Base-by-base conservation (phyloP, 2,329 filamentous ascomycete species). In the Neonectria punicea region DNA sequence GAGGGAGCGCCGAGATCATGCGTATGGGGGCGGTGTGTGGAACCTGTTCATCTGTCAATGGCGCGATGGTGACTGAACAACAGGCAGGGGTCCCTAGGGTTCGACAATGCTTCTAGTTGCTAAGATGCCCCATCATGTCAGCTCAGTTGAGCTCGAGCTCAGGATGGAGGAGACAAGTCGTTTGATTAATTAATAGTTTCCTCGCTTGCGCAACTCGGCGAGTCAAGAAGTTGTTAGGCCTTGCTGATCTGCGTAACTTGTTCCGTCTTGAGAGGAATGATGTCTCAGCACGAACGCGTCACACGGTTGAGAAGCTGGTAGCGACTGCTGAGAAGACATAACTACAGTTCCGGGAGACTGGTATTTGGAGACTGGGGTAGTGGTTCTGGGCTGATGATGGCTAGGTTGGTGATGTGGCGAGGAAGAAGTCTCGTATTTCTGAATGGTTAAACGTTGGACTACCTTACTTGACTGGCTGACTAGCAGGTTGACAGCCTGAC, bases 1-100 rank as follows among this genome's bases (percentile, higher is more conserved):
- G 41, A 56, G 22, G 20, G 49, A 32, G 22, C 39, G 61, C 43
- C 54, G 18, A 66, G 55, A 63, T 63, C 56, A 58, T 43, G 44
- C 58, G 25, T 46, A 66, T 58, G 61, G 57, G 39, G 54, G 58
- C 22, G 32, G 50, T 32, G 47, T 32, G 67, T 65, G 67, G 61
- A 64, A 65, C 65, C 58, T 44, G 61, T 59, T 66, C 51, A 53
- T 57, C 32, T 56, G 58, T 59, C 43, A 58, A 58, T 67, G 67
- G 61, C 41, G 58, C 65, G 58, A 65, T 67, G 34, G 25, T 57
- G 53, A 65, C 65, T 32, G 56, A 67, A 63, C 54, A 46, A 18
- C 10, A 36, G 46, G 30, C 57, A 58, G 56, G 58, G 41, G 32
- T 7, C 55, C 55, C 47, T 25, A 66, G 63, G 39, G 41, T 43